Evolutionary conservation across 2,329 filamentous ascomycete genomes (phyloP), one percentile per base, ranked within the genome.

Genomic region (Talaromyces albobiverticillius): DNA sequence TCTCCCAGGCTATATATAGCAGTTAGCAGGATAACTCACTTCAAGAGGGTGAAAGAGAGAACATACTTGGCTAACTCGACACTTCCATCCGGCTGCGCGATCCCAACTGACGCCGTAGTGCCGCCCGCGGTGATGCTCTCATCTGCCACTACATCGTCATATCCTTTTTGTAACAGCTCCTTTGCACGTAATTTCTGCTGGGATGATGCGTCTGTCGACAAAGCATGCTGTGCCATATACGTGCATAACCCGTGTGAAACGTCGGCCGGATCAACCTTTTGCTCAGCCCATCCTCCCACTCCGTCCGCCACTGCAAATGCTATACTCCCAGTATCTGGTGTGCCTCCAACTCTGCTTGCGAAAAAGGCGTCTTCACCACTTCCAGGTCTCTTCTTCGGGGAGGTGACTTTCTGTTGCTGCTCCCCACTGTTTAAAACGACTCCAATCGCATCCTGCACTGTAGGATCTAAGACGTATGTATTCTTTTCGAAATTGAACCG

Each of bases 311-410:
- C 83, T 16, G 90, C 94, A 62, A 99, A 87, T 0, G 92, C 90
- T 10, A 96, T 82, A 7, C 64, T 60, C 8, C 61, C 60, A 3
- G 63, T 57, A 40, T 65, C 58, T 38, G 85, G 80, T 82, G 49
- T 84, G 86, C 11, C 29, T 20, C 88, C 89, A n/a, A 96, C 78
- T 22, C 86, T 84, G 66, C 88, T 83, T 63, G 94, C 87, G 73
- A 99, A 99, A 76, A 96, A 97, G 55, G 94, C 90, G 79, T 99
- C 94, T 73, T 99, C 92, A 14, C 94, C 94, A 48, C 89, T 94
- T 55, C 84, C 87, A 47, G 87, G 89, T 22, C 88, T 84, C 58
- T 77, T 61, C 76, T 78, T 67, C 84, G 83, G 65, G 81, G 77
- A 61, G 79, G 83, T 78, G 70, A 68, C 59, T 46, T 31, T 16